Conservation (phyloP, 495 filamentous ascomycete genomes). For the Podospora pseudopauciseta region DNA sequence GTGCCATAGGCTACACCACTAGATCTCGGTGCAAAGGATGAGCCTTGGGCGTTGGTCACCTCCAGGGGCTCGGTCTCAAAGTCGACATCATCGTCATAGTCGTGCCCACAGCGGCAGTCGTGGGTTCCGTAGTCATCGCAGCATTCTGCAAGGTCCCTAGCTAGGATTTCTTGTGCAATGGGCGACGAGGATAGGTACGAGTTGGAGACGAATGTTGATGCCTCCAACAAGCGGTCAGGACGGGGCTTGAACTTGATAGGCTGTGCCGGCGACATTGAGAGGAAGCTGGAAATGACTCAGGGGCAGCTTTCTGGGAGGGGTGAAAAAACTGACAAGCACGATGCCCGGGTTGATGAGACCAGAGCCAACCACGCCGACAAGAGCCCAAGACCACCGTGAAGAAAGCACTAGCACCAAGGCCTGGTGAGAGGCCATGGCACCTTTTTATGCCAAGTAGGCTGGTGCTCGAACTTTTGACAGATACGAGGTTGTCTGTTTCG, state of each 20-base stretch:
- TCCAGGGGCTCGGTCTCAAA: constrained; percentile 42
- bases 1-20: constrained; percentile 61
- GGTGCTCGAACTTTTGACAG: not conserved
- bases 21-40: constrained; percentile 63
- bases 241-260: constrained; percentile 15
- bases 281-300: not conserved
- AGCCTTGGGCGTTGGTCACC: constrained; percentile 36
- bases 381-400: constrained; percentile 3
- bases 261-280: constrained; percentile 16
- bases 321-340: not conserved
- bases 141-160: constrained; percentile 60
- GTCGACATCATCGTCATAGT: constrained; percentile 1
- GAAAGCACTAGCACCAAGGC: not conserved
- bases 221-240: constrained; percentile 13
- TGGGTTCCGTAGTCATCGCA: constrained; percentile 43
- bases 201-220: constrained; percentile 42
- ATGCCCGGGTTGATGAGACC: not conserved
- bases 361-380: not conserved
- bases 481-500: not conserved
- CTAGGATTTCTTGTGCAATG: constrained; percentile 64
- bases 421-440: not conserved
- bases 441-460: not conserved
- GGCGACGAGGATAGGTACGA: constrained; percentile 42
- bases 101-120: constrained; percentile 19
- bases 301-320: not conserved